phyloP scores from a whole-genome alignment of 352 stramenopile species.

The Phytophthora tentaculata region DNA sequence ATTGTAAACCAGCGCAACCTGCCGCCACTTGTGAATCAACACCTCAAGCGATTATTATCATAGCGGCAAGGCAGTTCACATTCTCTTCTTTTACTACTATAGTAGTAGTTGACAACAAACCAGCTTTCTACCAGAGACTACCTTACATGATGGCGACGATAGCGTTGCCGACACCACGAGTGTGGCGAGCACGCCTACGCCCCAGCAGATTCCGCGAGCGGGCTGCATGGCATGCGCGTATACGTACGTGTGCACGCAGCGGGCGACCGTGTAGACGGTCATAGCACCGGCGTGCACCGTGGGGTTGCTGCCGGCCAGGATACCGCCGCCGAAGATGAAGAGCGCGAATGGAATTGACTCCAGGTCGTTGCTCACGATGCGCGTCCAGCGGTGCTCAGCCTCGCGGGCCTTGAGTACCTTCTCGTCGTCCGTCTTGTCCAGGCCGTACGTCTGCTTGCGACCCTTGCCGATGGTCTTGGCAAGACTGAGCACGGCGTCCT shows the following conservation, averaged over 20 bases:
- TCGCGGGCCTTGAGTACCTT: constrained; percentile 42
- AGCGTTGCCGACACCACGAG: constrained; percentile 43
- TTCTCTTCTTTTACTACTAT: constrained; percentile 15
- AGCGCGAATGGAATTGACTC: constrained; percentile 65
- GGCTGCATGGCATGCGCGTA: constrained; percentile 58
- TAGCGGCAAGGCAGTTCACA: neutral
- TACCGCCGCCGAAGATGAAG: constrained; percentile 47
- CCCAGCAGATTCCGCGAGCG: constrained; percentile 43
- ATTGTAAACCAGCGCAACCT: neutral
- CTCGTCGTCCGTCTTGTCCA: constrained; percentile 42
- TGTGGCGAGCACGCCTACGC: constrained; percentile 36
- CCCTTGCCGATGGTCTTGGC: constrained; percentile 39
- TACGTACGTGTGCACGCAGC: constrained; percentile 51
- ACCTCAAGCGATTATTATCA: neutral
- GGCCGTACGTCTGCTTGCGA: constrained; percentile 34
- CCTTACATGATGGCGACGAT: constrained; percentile 30
- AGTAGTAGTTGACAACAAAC: constrained; percentile 16
- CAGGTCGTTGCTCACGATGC: constrained; percentile 63
- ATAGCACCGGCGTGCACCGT: constrained; percentile 47
- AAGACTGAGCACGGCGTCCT: constrained; percentile 49
- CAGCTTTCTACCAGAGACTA: neutral
- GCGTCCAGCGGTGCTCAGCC: constrained; percentile 51
- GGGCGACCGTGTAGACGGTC: constrained; percentile 45
- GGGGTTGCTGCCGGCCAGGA: constrained; percentile 44
- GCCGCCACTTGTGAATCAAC: constrained; percentile 6